phyloP scores from a whole-genome alignment of 2,329 filamentous ascomycete species.

The Aspergillus thermomutatus region DNA sequence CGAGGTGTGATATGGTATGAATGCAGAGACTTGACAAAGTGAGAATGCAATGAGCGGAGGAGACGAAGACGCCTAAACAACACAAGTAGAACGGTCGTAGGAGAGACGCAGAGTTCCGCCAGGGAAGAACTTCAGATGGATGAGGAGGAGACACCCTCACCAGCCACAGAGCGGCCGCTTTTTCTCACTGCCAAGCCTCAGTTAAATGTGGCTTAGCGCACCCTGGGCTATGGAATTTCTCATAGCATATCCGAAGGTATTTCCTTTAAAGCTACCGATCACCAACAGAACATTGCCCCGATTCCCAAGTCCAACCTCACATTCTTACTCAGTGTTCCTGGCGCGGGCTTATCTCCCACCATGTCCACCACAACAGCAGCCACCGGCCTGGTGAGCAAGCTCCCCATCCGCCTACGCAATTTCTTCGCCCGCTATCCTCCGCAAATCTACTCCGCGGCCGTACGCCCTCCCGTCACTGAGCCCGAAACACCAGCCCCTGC shows the following conservation, averaged over 20 bases:
- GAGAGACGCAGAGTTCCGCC: slow-evolving; percentile 2
- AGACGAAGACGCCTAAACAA: not conserved
- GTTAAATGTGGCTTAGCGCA: slow-evolving; percentile 20
- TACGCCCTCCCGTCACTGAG: slow-evolving; percentile 23
- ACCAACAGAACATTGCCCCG: not conserved
- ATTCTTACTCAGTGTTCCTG: not conserved
- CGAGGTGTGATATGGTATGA: slow-evolving; percentile 1
- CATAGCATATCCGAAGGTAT: not conserved
- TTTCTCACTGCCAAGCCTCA: slow-evolving; percentile 14
- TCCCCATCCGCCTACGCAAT: slow-evolving; percentile 73
- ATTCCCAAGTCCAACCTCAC: not conserved
- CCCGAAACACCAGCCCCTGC: slow-evolving; percentile 8
- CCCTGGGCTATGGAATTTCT: slow-evolving; percentile 12
- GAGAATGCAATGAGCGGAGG: not conserved
- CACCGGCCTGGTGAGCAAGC: slow-evolving; percentile 28
- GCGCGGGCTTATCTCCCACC: slow-evolving; percentile 3
- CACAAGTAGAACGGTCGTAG: not conserved
- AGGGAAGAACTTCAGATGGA: slow-evolving; percentile 1
- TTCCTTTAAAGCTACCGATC: not conserved
- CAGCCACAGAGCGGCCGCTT: slow-evolving; percentile 7
- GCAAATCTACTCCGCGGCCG: slow-evolving; percentile 44
- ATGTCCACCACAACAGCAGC: slow-evolving; percentile 21
- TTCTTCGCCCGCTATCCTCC: slow-evolving; percentile 93
- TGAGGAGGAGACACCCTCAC: slow-evolving; percentile 4
- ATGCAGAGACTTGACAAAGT: not conserved